A percentile compares a stretch with the other conserved stretches of the same genome.
Conservation (phyloP, 2,329 filamentous ascomycete species). For the Teratosphaeria viscida region DNA sequence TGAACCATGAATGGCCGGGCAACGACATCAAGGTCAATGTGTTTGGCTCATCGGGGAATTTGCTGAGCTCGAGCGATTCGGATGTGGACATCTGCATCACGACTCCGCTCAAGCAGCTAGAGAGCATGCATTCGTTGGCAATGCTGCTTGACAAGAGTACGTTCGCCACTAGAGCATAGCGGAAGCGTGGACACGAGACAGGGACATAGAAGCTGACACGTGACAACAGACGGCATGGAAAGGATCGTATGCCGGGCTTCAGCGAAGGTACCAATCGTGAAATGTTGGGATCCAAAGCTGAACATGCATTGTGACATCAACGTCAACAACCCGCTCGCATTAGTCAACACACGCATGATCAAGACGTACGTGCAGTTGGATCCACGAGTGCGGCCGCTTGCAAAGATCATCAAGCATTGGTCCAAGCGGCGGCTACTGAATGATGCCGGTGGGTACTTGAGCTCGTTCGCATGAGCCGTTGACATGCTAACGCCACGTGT, state of each 20-base stretch:
- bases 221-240: constrained; percentile 76
- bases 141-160: constrained; percentile 74
- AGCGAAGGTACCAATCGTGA: constrained; percentile 96
- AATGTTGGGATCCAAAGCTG: constrained; percentile 94
- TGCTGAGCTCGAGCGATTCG: constrained; percentile 88
- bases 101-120: constrained; percentile 75
- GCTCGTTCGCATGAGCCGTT: background rate
- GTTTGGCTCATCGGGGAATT: constrained; percentile 96
- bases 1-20: constrained; percentile 86
- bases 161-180: constrained; percentile 25
- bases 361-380: constrained; percentile 93
- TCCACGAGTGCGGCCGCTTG: constrained; percentile 76
- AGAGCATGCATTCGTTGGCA: constrained; percentile 83
- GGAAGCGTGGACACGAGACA: background rate
- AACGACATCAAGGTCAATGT: constrained; percentile 82
- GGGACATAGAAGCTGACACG: constrained; percentile 12
- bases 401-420: constrained; percentile 98
- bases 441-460: constrained; percentile 66
- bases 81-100: constrained; percentile 98
- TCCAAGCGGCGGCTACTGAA: constrained; percentile 86
- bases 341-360: constrained; percentile 97
- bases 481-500: constrained; percentile 7
- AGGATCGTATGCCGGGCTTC: constrained; percentile 89
- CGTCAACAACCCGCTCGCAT: constrained; percentile 88
- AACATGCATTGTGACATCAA: constrained; percentile 93